Evolutionary conservation across 75 land plant genomes (phyloP).

Genomic region (Chamaecyparis obtusa): DNA sequence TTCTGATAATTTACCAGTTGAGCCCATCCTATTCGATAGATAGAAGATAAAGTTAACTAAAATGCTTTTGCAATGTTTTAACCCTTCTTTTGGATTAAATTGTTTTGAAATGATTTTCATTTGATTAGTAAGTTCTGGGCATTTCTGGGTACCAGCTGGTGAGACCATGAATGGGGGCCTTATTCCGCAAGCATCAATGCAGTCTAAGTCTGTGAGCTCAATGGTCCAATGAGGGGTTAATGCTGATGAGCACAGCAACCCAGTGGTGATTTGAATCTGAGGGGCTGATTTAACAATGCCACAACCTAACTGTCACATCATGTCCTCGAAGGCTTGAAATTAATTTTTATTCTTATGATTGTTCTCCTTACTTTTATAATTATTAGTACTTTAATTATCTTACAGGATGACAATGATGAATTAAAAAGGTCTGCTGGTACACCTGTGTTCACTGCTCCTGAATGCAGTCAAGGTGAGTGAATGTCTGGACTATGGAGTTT

Average conservation of each 20-base stretch:
- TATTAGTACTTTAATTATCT: not conserved
- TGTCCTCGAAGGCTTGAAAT: not conserved
- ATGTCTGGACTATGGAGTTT: not conserved
- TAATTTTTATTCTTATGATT: conserved; percentile 1
- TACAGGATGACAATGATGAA: conserved; percentile 27
- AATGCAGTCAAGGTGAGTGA: conserved; percentile 33
- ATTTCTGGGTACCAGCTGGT: too few species aligned
- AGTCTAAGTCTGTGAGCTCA: too few species aligned
- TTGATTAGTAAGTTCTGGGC: too few species aligned
- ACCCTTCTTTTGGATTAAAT: not conserved
- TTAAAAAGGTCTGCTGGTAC: conserved; percentile 36
- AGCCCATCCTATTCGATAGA: not conserved
- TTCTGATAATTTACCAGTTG: not conserved
- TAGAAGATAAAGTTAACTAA: not conserved
- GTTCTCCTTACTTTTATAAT: not conserved
- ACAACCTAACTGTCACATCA: too few species aligned
- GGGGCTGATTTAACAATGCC: too few species aligned
- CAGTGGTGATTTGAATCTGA: too few species aligned
- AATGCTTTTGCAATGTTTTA: not conserved
- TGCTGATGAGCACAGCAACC: too few species aligned
- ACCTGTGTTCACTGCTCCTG: conserved; percentile 37
- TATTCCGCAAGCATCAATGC: too few species aligned
- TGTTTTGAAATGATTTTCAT: too few species aligned
- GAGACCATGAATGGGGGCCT: too few species aligned
- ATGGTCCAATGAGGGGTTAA: too few species aligned